Evolutionary conservation across 1,284 basidiomycete species (phyloP).

Genomic region (Meripilus lineatus): DNA sequence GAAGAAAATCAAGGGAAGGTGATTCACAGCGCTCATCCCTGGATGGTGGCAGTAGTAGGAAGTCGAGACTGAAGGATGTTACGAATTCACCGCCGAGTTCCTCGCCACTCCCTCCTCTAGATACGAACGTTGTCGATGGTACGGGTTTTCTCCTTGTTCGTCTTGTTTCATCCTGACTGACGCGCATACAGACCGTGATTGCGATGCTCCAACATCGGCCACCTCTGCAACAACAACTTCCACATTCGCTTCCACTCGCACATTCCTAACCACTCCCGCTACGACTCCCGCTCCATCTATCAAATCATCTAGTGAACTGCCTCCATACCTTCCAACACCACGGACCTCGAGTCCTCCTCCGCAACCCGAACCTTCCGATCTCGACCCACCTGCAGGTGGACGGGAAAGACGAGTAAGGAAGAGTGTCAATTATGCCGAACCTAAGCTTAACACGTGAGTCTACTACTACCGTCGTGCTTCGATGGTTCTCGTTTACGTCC

Average conservation of each 20-base stretch:
- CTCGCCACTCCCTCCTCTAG: slow-evolving; percentile 30
- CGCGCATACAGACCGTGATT: too few relatives aligned
- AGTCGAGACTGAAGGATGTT: slow-evolving; percentile 57
- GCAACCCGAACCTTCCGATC: slow-evolving; percentile 31
- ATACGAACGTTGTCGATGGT: slow-evolving; percentile 30
- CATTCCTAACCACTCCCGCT: slow-evolving; percentile 36
- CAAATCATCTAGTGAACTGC: slow-evolving; percentile 14
- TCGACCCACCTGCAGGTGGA: slow-evolving; percentile 34
- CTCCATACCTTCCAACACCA: slow-evolving; percentile 36
- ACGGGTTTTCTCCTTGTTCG: too few relatives aligned
- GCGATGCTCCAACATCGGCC: too few relatives aligned
- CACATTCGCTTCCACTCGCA: slow-evolving; percentile 29
- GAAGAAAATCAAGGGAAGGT: slow-evolving; percentile 29
- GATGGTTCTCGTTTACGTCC: too few relatives aligned
- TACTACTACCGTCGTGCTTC: too few relatives aligned
- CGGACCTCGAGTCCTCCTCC: slow-evolving; percentile 46
- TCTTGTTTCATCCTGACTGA: too few relatives aligned
- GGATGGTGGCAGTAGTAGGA: slow-evolving; percentile 30
- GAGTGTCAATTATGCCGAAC: slow-evolving; percentile 86
- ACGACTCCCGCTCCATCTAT: slow-evolving; percentile 33
- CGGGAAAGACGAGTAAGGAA: slow-evolving; percentile 70
- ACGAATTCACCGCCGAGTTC: slow-evolving; percentile 49
- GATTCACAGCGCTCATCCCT: slow-evolving; percentile 32
- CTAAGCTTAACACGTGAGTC: slow-evolving; percentile 83
- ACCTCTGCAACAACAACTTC: slow-evolving; percentile 20